Evolutionary conservation across 495 filamentous ascomycete species (phyloP), one percentile per base, ranked within the genome.

Genomic region (Penicillium goetzii): DNA sequence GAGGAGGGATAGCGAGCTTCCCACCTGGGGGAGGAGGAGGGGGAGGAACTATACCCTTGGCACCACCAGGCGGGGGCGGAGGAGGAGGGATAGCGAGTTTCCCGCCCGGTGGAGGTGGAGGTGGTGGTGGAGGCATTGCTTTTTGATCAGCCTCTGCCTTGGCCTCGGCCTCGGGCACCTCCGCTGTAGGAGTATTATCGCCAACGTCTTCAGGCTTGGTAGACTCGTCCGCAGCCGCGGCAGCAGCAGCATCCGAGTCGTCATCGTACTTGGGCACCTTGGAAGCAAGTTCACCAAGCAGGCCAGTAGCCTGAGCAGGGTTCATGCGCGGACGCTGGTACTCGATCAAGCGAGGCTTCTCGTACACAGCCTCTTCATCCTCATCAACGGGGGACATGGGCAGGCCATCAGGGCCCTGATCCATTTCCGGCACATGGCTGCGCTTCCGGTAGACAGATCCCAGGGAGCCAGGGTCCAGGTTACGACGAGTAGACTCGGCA

Each of bases 261-360:
- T 93, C 91, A 67, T 92, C 92, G 64, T 87, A 88, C 64, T 78
- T 85, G 63, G 86, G 88, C 71, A 94, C 84, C 76, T 91, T 96
- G 33, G 84, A 82, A 32, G 90, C 84, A 67, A 98, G 90, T 73
- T 98, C 94, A 63, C 84, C 88, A 17, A 97, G 79, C 52, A 96
- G 81, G 23, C 87, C 90, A 64, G 87, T 87, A 23, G 89, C 86
- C 70, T 93, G 89, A 67, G 85, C 83, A 41, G 88, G 80, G 68
- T 89, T 85, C 83, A 96, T 81, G 65, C 89, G 88, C 11, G 91
- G 92, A 51, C 89, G 85, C 68, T 84, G 87, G 66, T 89, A 79
- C 57, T 90, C 86, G 63, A 89, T 83, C 51, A 91, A 66, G 55
- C 88, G 83, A 28, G 89, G 86, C 71, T 85, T 89, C 63, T 89